phyloP scores from a whole-genome alignment of 176 grass and related monocot genomes.

The Cocos nucifera region DNA sequence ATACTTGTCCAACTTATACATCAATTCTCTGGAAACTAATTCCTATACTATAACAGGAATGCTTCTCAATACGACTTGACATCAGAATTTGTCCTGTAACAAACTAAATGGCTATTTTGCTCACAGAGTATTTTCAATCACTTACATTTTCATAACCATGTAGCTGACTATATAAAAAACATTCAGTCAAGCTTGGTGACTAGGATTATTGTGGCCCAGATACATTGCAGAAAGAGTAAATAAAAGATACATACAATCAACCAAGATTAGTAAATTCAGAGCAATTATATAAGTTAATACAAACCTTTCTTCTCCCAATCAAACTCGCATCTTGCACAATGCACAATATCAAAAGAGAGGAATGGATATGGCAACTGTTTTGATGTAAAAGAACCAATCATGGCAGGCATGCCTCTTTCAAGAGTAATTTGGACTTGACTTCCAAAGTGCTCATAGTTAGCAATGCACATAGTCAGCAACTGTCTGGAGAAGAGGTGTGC shows the following conservation, averaged over 20 bases:
- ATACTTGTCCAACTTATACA: no score
- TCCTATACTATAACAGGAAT: no score
- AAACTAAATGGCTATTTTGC: no score
- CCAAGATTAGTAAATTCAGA: not conserved
- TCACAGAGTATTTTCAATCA: no score
- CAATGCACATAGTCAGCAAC: conserved; percentile 93
- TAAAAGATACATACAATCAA: no score
- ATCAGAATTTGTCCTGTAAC: no score
- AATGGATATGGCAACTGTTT: conserved; percentile 86
- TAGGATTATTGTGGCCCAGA: no score
- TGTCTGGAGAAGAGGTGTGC: conserved; percentile 75
- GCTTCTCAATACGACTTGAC: no score
- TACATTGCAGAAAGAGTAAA: not conserved
- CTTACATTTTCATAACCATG: no score
- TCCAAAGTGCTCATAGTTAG: conserved; percentile 82
- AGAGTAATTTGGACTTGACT: conserved; percentile 97
- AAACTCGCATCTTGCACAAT: conserved; percentile 82
- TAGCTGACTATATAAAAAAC: no score
- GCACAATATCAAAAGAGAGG: conserved; percentile 96
- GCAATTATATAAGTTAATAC: not conserved
- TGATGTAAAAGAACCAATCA: conserved; percentile 79
- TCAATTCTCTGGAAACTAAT: no score
- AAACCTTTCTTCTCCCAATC: conserved; percentile 93
- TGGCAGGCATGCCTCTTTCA: conserved; percentile 97
- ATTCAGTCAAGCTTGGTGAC: no score